Conservation (phyloP, 305 asterid genomes). For the Fraxinus velutina region DNA sequence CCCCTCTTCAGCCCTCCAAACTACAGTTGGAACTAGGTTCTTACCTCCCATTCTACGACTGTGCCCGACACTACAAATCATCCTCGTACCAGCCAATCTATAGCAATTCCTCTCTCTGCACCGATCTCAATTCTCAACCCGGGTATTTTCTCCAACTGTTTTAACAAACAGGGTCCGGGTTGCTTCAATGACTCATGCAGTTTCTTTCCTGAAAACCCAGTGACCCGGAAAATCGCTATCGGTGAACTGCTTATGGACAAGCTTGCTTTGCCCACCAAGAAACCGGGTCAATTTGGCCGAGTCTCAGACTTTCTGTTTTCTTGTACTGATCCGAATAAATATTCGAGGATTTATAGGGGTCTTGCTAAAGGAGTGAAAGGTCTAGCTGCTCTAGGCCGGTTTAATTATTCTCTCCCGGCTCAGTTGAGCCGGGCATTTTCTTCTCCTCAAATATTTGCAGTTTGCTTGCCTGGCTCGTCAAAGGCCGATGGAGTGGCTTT, state of each 20-base stretch:
- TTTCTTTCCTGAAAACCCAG: constrained; percentile 26
- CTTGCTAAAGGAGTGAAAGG: constrained; percentile 45
- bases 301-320: constrained; percentile 16
- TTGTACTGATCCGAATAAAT: constrained; percentile 18
- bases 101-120: constrained; percentile 24
- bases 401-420: constrained; percentile 32
- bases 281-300: constrained; percentile 5
- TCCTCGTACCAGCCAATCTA: constrained; percentile 25
- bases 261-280: constrained; percentile 9
- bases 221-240: constrained; percentile 8
- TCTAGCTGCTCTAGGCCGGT: constrained; percentile 46
- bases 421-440: constrained; percentile 23
- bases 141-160: constrained; percentile 17
- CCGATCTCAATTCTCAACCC: constrained; percentile 6
- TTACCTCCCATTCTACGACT: constrained; percentile 22
- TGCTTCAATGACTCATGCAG: constrained; percentile 34
- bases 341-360: constrained; percentile 13
- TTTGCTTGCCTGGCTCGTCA: constrained; percentile 17
- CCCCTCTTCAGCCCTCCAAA: constrained; percentile 31
- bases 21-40: constrained; percentile 33
- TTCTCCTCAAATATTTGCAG: constrained; percentile 29
- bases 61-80: constrained; percentile 28
- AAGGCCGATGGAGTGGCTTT: constrained; percentile 13
- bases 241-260: constrained; percentile 26
- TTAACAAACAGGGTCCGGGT: constrained; percentile 28